A percentile compares a stretch with the other conserved stretches of the same genome.
Evolutionary conservation across 2,329 filamentous ascomycete species (phyloP).

Genomic region (Aplosporella prunicola): DNA sequence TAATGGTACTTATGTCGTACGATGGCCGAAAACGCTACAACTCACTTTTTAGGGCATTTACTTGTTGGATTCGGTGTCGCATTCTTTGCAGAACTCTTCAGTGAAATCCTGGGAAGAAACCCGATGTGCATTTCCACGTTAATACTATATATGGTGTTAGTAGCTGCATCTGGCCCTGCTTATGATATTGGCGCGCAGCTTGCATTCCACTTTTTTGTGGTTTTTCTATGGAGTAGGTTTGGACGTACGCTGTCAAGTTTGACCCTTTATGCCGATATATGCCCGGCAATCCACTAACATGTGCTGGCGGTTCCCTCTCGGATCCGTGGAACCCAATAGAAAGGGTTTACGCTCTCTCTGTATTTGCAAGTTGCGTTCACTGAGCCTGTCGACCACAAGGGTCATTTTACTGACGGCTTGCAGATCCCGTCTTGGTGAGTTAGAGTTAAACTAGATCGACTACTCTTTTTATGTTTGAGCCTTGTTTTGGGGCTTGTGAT

Average conservation of each 20-base stretch:
- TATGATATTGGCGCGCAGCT: slow-evolving; percentile 40
- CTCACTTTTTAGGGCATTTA: slow-evolving; percentile 19
- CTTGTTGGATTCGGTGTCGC: slow-evolving; percentile 36
- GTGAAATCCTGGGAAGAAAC: slow-evolving; percentile 33
- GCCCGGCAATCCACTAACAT: slow-evolving; percentile 38
- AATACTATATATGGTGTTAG: slow-evolving; percentile 39
- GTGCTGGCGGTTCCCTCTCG: slow-evolving; percentile 36
- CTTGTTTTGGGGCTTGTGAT: slow-evolving; percentile 22
- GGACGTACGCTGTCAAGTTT: no score
- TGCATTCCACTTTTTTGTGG: slow-evolving; percentile 41
- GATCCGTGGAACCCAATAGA: slow-evolving; percentile 42
- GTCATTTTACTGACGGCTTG: no score
- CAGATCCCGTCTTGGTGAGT: slow-evolving; percentile 32
- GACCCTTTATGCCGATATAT: no score
- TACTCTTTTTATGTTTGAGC: slow-evolving; percentile 26
- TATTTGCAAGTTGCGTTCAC: slow-evolving; percentile 39
- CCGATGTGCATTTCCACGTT: slow-evolving; percentile 41
- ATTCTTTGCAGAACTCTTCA: slow-evolving; percentile 36
- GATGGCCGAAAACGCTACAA: no score
- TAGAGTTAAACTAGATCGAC: slow-evolving; percentile 30
- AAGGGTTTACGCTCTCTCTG: slow-evolving; percentile 40
- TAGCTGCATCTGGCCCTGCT: slow-evolving; percentile 39
- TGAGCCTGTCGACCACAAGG: no score
- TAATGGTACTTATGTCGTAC: slow-evolving; percentile 12
- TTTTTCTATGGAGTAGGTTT: slow-evolving; percentile 38